phyloP scores from a whole-genome alignment of 179 eudicot genomes.

The Camellia oleifera region DNA sequence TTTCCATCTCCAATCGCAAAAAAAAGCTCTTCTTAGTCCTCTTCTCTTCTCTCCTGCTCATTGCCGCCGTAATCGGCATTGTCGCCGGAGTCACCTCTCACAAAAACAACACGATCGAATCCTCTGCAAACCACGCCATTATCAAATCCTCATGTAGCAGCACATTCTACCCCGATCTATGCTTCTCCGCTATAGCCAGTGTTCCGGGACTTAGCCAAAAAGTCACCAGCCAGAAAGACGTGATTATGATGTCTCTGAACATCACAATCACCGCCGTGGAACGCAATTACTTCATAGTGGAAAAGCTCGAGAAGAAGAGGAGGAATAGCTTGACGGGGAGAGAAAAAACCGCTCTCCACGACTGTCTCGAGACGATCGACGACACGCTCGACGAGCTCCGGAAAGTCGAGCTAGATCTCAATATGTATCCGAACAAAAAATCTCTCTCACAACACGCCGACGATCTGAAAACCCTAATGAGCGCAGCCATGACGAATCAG shows the following conservation, averaged over 20 bases:
- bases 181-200: constrained; percentile 49
- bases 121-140: constrained; percentile 41
- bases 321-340: constrained; percentile 33
- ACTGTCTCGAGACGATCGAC: constrained; percentile 58
- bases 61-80: constrained; percentile 35
- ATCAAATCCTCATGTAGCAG: constrained; percentile 50
- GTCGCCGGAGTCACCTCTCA: constrained; percentile 32
- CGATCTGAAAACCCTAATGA: constrained; percentile 57
- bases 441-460: constrained; percentile 36
- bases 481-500: constrained; percentile 68
- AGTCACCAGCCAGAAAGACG: constrained; percentile 45
- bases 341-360: constrained; percentile 58
- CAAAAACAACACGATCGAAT: neutral
- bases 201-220: constrained; percentile 28
- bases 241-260: constrained; percentile 50
- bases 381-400: constrained; percentile 62
- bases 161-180: constrained; percentile 61
- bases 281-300: constrained; percentile 36
- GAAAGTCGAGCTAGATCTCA: constrained; percentile 34
- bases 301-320: constrained; percentile 24
- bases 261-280: constrained; percentile 41
- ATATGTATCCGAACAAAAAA: constrained; percentile 31
- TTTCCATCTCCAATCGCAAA: constrained; percentile 18
- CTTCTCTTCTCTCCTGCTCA: constrained; percentile 35
- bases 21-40: constrained; percentile 37